Evolutionary conservation across 2,329 filamentous ascomycete genomes (phyloP).

Genomic region (Phaeosphaeria sp.): DNA sequence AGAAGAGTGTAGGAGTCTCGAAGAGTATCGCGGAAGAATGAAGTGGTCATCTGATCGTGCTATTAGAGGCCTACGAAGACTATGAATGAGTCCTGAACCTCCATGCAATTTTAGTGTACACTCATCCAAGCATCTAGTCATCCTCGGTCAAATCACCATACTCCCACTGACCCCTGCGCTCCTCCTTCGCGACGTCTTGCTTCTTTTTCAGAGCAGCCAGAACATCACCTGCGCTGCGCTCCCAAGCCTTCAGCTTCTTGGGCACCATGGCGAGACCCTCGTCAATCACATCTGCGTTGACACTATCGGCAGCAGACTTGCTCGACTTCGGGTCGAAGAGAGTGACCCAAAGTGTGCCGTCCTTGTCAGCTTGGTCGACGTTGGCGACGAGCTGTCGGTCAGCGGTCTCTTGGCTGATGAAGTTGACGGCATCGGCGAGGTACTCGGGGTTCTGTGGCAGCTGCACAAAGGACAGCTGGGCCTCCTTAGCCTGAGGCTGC

Average conservation of each 20-base stretch:
- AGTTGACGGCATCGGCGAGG: slow-evolving; percentile 77
- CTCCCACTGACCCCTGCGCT: slow-evolving; percentile 92
- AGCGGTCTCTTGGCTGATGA: slow-evolving; percentile 76
- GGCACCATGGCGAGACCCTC: slow-evolving; percentile 91
- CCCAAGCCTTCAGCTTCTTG: slow-evolving; percentile 90
- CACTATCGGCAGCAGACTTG: slow-evolving; percentile 72
- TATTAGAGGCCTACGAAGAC: neutral
- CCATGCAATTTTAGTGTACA: neutral
- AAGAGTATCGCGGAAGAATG: neutral
- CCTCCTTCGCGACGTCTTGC: slow-evolving; percentile 79
- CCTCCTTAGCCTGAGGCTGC: slow-evolving; percentile 85
- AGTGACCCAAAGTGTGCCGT: slow-evolving; percentile 84
- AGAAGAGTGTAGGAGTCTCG: too few species aligned
- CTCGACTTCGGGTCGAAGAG: slow-evolving; percentile 77
- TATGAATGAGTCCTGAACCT: neutral
- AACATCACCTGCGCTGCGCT: slow-evolving; percentile 76
- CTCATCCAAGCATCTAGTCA: slow-evolving; percentile 21
- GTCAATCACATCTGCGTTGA: slow-evolving; percentile 86
- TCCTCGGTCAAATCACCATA: slow-evolving; percentile 91
- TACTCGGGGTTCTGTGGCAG: slow-evolving; percentile 81
- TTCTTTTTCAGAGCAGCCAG: slow-evolving; percentile 75
- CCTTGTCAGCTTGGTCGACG: slow-evolving; percentile 84
- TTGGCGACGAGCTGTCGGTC: slow-evolving; percentile 84
- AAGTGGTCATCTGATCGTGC: neutral
- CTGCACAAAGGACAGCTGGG: slow-evolving; percentile 86